Conservation (phyloP, 2,329 filamentous ascomycete species). For the Aureobasidium leucospermi region DNA sequence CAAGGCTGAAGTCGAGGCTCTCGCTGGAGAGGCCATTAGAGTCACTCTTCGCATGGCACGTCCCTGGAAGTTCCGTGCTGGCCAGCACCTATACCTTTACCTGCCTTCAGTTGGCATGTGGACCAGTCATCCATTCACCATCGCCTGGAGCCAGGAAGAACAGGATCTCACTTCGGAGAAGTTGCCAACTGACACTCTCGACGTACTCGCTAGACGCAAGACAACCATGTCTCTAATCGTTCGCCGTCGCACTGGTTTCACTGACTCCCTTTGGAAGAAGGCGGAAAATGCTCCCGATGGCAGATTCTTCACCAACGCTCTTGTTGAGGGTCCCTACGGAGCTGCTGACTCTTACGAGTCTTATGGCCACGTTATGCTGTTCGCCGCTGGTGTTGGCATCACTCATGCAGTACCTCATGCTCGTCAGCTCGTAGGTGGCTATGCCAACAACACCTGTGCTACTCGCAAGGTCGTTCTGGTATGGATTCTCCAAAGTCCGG, state of each 20-base stretch:
- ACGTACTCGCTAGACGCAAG: slow-evolving; percentile 44
- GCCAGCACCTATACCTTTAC: slow-evolving; percentile 75
- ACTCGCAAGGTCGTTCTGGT: slow-evolving; percentile 75
- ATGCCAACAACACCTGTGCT: slow-evolving; percentile 65
- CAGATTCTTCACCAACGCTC: slow-evolving; percentile 58
- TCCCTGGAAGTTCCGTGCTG: slow-evolving; percentile 68
- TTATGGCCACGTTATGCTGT: slow-evolving; percentile 84
- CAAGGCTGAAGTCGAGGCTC: slow-evolving; percentile 62
- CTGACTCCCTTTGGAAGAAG: slow-evolving; percentile 67
- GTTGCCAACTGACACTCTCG: slow-evolving; percentile 43
- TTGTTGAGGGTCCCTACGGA: slow-evolving; percentile 51
- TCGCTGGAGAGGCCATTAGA: slow-evolving; percentile 67
- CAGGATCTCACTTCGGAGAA: slow-evolving; percentile 35
- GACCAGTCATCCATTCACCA: slow-evolving; percentile 73
- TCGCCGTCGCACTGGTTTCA: slow-evolving; percentile 81
- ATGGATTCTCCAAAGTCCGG: slow-evolving; percentile 86
- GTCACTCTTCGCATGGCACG: slow-evolving; percentile 67
- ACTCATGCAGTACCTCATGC: slow-evolving; percentile 91
- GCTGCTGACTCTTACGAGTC: slow-evolving; percentile 71
- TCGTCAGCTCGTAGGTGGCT: slow-evolving; percentile 51
- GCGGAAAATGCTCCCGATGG: slow-evolving; percentile 49
- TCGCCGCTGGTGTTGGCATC: slow-evolving; percentile 89
- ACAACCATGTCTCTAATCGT: slow-evolving; percentile 70
- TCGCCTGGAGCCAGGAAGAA: slow-evolving; percentile 68
- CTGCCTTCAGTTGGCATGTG: slow-evolving; percentile 63